These are phyloP conservation scores for Heliosperma pusillum DNA, from an alignment of 148 eudicot species.

Conservation along the genomic window DNA sequence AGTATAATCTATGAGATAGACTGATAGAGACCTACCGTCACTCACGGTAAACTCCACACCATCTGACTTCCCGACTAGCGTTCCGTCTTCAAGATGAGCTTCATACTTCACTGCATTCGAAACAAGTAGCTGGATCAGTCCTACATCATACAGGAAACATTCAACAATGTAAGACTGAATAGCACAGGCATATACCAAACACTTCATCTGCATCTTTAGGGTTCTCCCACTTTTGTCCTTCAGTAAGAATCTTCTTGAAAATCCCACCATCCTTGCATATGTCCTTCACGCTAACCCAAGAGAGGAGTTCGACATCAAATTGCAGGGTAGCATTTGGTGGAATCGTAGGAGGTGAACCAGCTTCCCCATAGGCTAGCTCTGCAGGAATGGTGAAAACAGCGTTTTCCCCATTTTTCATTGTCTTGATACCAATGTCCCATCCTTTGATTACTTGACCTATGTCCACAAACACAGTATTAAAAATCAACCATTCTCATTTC, in stretches of 20 bases:
- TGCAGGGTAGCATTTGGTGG: constrained; percentile 89
- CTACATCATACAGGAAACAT: background rate
- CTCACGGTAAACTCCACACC: constrained; percentile 72
- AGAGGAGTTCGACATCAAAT: constrained; percentile 80
- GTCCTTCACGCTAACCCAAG: constrained; percentile 89
- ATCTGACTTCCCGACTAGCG: constrained; percentile 62
- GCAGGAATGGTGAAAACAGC: constrained; percentile 88
- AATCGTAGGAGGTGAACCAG: constrained; percentile 88
- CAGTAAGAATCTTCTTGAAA: constrained; percentile 65
- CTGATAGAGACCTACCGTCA: constrained; percentile 42
- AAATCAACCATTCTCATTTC: too few relatives aligned
- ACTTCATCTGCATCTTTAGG: constrained; percentile 94
- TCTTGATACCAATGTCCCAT: constrained; percentile 88
- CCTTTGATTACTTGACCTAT: constrained; percentile 96
- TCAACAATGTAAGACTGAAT: background rate
- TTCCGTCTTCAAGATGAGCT: constrained; percentile 73
- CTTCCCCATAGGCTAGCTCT: constrained; percentile 83
- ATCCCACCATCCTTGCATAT: constrained; percentile 98
- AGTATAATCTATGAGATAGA: background rate
- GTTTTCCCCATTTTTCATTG: constrained; percentile 96
- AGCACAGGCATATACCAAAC: constrained; percentile 42
- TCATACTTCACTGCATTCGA: constrained; percentile 65
- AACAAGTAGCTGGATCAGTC: background rate
- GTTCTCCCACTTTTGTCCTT: constrained; percentile 96
- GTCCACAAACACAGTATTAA: background rate